phyloP scores from a whole-genome alignment of 495 filamentous ascomycete species.

The Penicillium cataractarum region DNA sequence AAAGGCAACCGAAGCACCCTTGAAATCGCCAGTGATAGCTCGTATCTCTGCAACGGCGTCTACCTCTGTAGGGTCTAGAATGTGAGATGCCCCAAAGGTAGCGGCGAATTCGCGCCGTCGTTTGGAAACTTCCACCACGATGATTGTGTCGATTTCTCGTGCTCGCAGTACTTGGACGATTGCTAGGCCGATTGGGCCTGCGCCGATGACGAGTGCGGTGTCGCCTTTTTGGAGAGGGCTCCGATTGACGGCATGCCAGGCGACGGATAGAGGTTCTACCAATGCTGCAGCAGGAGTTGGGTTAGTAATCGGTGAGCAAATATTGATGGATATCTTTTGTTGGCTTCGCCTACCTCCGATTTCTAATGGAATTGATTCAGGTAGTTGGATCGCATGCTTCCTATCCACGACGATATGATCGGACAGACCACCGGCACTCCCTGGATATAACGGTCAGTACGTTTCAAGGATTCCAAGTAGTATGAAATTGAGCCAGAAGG shows the following conservation, averaged over 20 bases:
- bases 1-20: slow-evolving; percentile 30
- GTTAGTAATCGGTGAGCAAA: not conserved
- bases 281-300: slow-evolving; percentile 1
- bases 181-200: slow-evolving; percentile 65
- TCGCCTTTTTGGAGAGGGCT: slow-evolving; percentile 54
- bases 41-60: slow-evolving; percentile 26
- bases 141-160: slow-evolving; percentile 52
- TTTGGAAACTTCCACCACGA: slow-evolving; percentile 45
- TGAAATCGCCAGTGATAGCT: slow-evolving; percentile 16
- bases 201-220: slow-evolving; percentile 59
- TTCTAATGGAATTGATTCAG: slow-evolving; percentile 30
- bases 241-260: slow-evolving; percentile 66
- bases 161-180: slow-evolving; percentile 60
- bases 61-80: slow-evolving; percentile 26
- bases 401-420: slow-evolving; percentile 56
- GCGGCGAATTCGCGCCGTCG: slow-evolving; percentile 23
- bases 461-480: not conserved
- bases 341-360: slow-evolving; percentile 26
- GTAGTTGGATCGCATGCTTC: slow-evolving; percentile 28
- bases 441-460: slow-evolving; percentile 19
- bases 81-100: slow-evolving; percentile 27
- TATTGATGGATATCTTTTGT: not conserved
- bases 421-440: slow-evolving; percentile 54
- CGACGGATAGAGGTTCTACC: slow-evolving; percentile 65
- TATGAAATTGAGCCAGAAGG: too few relatives aligned